Percentiles rank a stretch among this genome's conserved stretches.
Evolutionary conservation across 257 asterid genomes (phyloP).

Genomic region (Misopates orontium): DNA sequence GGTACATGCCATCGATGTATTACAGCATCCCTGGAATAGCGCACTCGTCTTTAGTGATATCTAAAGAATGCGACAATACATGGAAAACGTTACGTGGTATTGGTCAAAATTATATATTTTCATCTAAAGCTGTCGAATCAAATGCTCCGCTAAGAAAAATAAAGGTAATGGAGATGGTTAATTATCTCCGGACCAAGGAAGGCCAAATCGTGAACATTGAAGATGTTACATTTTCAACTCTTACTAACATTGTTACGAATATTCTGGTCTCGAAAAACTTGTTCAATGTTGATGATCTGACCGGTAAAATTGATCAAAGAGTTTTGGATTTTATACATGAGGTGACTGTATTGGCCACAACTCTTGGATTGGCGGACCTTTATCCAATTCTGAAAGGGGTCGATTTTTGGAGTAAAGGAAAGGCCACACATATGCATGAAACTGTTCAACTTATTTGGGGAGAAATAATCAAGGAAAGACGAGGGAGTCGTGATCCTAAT

Average conservation of each 20-base stretch:
- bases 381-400: slow-evolving; percentile 7
- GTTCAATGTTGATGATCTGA: background rate
- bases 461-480: slow-evolving; percentile 14
- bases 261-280: slow-evolving; percentile 5
- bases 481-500: background rate
- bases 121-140: slow-evolving; percentile 13
- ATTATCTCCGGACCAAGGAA: slow-evolving; percentile 1
- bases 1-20: slow-evolving; percentile 14
- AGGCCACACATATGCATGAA: slow-evolving; percentile 7
- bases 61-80: slow-evolving; percentile 20
- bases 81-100: slow-evolving; percentile 23
- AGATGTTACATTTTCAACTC: slow-evolving; percentile 2
- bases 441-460: slow-evolving; percentile 8
- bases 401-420: slow-evolving; percentile 23
- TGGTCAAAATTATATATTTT: slow-evolving; percentile 4
- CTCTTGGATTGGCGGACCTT: slow-evolving; percentile 16
- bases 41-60: slow-evolving; percentile 15
- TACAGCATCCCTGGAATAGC: background rate
- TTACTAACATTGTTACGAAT: slow-evolving; percentile 8
- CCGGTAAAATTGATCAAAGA: slow-evolving; percentile 9
- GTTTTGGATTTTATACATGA: slow-evolving; percentile 17
- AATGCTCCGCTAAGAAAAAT: slow-evolving; percentile 4
- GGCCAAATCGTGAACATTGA: slow-evolving; percentile 20
- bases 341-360: slow-evolving; percentile 15
- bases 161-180: slow-evolving; percentile 19